These are phyloP conservation scores for Saturnispora besseyi DNA, from an alignment of 805 yeast species.

Conservation along the genomic window DNA sequence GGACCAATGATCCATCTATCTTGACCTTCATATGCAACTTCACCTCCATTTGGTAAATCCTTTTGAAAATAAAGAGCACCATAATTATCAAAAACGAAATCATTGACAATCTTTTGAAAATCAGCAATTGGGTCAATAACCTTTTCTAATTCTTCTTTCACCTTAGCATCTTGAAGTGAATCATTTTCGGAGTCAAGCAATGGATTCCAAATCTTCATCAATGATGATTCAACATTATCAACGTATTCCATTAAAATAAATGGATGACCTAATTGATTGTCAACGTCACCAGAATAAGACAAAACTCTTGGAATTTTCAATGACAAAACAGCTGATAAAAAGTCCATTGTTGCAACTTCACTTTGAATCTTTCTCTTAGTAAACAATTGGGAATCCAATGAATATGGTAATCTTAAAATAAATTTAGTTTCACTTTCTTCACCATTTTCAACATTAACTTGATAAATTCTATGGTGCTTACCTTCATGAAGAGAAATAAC, in stretches of 20 bases:
- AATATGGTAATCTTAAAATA: conserved; percentile 80
- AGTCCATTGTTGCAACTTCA: conserved; percentile 93
- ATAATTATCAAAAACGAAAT: conserved; percentile 55
- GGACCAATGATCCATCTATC: conserved; percentile 88
- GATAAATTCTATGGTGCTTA: conserved; percentile 83
- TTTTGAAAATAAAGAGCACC: conserved; percentile 79
- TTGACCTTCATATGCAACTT: conserved; percentile 53
- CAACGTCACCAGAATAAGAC: conserved; percentile 51
- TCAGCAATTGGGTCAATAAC: conserved; percentile 71
- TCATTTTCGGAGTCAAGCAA: conserved; percentile 40
- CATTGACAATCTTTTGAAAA: conserved; percentile 20
- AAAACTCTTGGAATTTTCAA: conserved; percentile 66
- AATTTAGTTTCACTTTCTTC: conserved; percentile 36
- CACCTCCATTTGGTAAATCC: conserved; percentile 40
- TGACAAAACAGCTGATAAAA: conserved; percentile 53
- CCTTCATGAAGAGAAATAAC: conserved; percentile 88
- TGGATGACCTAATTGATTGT: conserved; percentile 63
- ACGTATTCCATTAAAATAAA: conserved; percentile 74
- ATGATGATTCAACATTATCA: conserved; percentile 52
- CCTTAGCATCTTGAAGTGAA: conserved; percentile 38
- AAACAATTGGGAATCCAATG: conserved; percentile 55
- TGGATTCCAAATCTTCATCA: conserved; percentile 92
- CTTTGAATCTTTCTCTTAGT: conserved; percentile 64
- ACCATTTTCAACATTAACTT: conserved; percentile 35
- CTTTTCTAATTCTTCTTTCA: conserved; percentile 40